phyloP scores from a whole-genome alignment of 805 yeast species.

The Lipomyces lipofer region DNA sequence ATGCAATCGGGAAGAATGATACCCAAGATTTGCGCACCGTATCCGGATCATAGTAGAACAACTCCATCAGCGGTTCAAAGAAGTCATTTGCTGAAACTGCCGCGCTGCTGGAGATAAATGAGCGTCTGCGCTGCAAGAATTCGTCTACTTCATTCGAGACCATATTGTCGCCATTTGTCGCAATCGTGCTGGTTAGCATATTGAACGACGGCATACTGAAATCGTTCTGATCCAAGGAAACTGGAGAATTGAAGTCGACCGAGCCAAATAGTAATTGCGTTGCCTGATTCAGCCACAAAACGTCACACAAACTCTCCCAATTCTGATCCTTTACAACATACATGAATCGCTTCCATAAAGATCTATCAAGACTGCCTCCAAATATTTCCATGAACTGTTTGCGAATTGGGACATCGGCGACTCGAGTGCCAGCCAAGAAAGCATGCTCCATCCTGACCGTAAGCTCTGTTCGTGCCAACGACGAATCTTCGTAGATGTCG shows the following conservation, averaged over 20 bases:
- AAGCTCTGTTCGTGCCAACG: conserved; percentile 78
- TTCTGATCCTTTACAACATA: conserved; percentile 93
- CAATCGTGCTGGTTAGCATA: conserved; percentile 28
- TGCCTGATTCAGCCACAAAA: conserved; percentile 94
- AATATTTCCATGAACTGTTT: conserved; percentile 76
- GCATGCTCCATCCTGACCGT: conserved; percentile 97
- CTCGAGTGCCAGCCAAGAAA: conserved; percentile 87
- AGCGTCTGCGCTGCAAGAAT: conserved; percentile 30
- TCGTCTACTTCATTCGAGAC: conserved; percentile 33
- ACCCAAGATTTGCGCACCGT: conserved; percentile 85
- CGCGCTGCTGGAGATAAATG: conserved; percentile 34
- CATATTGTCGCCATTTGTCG: conserved; percentile 22
- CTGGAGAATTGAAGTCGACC: conserved; percentile 52
- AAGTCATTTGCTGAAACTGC: conserved; percentile 56
- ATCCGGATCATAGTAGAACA: conserved; percentile 78
- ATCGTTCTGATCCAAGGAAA: conserved; percentile 51
- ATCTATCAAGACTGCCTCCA: conserved; percentile 73
- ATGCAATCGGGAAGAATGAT: conserved; percentile 77
- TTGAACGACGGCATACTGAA: conserved; percentile 41
- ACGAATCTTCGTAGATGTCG: conserved; percentile 79
- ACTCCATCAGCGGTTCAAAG: conserved; percentile 69
- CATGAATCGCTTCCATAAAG: conserved; percentile 72
- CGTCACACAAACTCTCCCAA: conserved; percentile 94
- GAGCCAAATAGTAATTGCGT: conserved; percentile 81
- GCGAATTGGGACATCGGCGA: conserved; percentile 73